Evolutionary conservation across 2,329 filamentous ascomycete species (phyloP), one percentile per base, ranked within the genome.

Genomic region (Ascocoryne sarcoides): DNA sequence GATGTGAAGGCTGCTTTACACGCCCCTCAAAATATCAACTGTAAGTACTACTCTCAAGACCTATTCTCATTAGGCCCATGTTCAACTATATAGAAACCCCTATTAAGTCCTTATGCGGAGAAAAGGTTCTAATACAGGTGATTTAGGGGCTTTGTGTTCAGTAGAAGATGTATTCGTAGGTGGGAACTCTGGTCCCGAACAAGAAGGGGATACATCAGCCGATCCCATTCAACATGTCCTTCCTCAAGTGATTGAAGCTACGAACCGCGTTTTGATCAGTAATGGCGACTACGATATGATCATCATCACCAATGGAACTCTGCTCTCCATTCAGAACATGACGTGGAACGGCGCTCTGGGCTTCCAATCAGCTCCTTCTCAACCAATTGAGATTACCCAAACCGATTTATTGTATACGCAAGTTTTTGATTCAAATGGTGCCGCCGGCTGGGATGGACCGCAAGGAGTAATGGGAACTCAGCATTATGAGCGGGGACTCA

Each of bases 271-370:
- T 12, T 12, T 42, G 3, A 17, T 42, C 28, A 26, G 26, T 4
- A 34, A 33, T 10, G 34, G 16, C 2, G 19, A 37, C 4, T 65
- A 68, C 43, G 69, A 68, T 18, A 60, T 71, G 34, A 74, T 74
- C 1, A 61, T 81, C 42, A 72, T 82, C 45, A 72, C 65, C 0
- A 75, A 80, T 51, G 77, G 75, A 4, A 61, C 69, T 43, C 64
- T 76, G n/a, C 59, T 77, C 17, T 67, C 69, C 1, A 75, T 80
- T 38, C 76, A 82, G 53, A 82, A 82, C 57, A 80, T 81, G 75
- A 81, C 75, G 1, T 82, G 72, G 71, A 68, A 68, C 36, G 78
- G 76, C 2, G 56, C 62, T 1, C 75, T 78, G 43, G 78, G 77
- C 0, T 81, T 82, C 31, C 61, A 65, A 18, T 46, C 53, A 4